These are phyloP conservation scores for Eimeria mitis DNA, from an alignment of 169 alveolate genomes.

Conservation along the genomic window DNA sequence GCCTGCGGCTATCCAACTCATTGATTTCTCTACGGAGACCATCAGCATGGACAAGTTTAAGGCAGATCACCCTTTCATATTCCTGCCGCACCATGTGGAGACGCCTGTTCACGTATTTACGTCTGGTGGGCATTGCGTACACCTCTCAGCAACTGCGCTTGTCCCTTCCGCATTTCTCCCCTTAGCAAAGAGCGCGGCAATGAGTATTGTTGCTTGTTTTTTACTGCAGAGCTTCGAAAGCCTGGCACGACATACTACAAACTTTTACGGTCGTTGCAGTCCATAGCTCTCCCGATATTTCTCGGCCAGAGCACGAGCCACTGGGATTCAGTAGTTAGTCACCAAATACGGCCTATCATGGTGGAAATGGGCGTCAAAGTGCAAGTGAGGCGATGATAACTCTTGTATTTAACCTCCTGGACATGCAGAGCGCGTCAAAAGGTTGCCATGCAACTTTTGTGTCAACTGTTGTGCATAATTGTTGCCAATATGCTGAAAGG, in stretches of 20 bases:
- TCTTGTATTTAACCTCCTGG: neutral
- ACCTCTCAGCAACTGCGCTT: neutral
- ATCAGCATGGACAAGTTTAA: conserved; percentile 33
- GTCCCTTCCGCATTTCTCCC: neutral
- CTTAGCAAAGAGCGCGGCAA: neutral
- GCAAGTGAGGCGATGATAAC: neutral
- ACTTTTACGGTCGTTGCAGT: neutral
- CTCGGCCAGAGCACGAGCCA: conserved; percentile 7
- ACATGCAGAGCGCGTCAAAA: neutral
- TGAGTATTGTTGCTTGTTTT: neutral
- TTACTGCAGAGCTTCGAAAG: conserved; percentile 38
- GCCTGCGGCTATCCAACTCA: conserved; percentile 37
- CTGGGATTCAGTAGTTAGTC: conserved; percentile 28
- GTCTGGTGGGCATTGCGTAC: neutral
- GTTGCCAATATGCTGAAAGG: neutral
- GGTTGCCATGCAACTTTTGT: neutral
- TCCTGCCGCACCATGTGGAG: conserved; percentile 21
- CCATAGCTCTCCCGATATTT: conserved; percentile 42
- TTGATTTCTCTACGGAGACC: conserved; percentile 25
- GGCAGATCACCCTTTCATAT: conserved; percentile 11
- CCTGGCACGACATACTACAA: conserved; percentile 38
- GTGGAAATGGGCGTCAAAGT: conserved; percentile 9
- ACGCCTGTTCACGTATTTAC: conserved; percentile 47
- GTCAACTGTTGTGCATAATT: neutral
- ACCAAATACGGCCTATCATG: conserved; percentile 1